A percentile compares a stretch with the other conserved stretches of the same genome.
phyloP scores from a whole-genome alignment of 2,329 filamentous ascomycete genomes.

The Fusarium chaquense region DNA sequence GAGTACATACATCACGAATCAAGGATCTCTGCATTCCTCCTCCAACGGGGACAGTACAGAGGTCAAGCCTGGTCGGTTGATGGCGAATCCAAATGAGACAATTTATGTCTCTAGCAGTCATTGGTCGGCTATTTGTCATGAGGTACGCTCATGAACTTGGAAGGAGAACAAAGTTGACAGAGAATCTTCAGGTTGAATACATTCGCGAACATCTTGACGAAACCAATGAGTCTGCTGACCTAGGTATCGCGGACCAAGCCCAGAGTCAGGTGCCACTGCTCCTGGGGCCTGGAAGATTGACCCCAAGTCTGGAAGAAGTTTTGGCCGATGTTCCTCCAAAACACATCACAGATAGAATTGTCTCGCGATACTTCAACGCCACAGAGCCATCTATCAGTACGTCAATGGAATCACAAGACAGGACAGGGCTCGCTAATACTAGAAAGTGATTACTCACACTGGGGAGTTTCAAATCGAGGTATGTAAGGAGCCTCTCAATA shows the following conservation, averaged over 20 bases:
- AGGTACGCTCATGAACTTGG: background rate
- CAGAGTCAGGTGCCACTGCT: conserved; percentile 26
- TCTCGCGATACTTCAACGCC: conserved; percentile 36
- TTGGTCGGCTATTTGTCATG: conserved; percentile 36
- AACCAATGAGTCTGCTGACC: background rate
- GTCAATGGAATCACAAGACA: fast-evolving
- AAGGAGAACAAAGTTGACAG: background rate
- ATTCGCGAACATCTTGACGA: conserved; percentile 28
- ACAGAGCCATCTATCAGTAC: conserved; percentile 32
- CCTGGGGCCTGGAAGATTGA: conserved; percentile 1
- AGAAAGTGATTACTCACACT: conserved; percentile 30
- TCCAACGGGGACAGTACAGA: background rate
- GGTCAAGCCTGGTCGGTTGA: conserved; percentile 29
- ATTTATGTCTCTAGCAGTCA: conserved; percentile 41
- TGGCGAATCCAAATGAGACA: conserved; percentile 33
- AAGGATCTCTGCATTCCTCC: background rate
- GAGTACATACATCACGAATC: background rate
- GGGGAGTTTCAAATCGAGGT: conserved; percentile 39
- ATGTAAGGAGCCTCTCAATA: fast-evolving
- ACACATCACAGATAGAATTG: conserved; percentile 25
- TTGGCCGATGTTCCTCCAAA: conserved; percentile 32
- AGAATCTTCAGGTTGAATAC: conserved; percentile 15
- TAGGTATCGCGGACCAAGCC: conserved; percentile 5
- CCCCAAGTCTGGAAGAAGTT: conserved; percentile 15
- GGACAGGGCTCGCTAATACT: background rate